phyloP scores from a whole-genome alignment of 2,329 filamentous ascomycete species.

The Neofusicoccum kwambonambiense region DNA sequence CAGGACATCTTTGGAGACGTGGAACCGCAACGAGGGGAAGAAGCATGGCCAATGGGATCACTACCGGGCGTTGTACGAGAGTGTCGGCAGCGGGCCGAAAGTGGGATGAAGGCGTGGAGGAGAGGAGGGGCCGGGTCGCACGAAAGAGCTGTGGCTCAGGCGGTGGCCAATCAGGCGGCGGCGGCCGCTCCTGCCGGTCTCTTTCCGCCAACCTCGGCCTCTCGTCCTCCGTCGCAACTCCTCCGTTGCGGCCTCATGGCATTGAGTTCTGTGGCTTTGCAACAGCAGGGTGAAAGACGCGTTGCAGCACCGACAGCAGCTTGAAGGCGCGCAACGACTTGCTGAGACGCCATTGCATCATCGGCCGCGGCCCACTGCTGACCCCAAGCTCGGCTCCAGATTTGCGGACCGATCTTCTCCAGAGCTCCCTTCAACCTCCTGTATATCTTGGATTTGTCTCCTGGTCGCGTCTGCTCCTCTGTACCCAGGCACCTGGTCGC shows the following conservation, averaged over 20 bases:
- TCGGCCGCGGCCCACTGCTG: background rate
- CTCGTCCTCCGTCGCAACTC: slow-evolving; percentile 16
- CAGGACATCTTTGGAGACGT: too few species aligned
- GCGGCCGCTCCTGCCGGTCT: background rate
- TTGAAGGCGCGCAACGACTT: background rate
- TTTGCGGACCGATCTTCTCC: background rate
- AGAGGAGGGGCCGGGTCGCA: background rate
- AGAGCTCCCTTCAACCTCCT: background rate
- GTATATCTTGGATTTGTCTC: background rate
- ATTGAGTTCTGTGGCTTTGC: background rate
- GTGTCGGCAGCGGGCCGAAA: background rate
- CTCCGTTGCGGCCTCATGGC: slow-evolving; percentile 15
- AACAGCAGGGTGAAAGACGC: background rate
- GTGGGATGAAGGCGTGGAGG: background rate
- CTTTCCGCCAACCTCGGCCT: slow-evolving; percentile 20
- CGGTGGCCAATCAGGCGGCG: background rate
- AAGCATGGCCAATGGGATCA: too few species aligned
- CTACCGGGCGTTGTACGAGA: too few species aligned
- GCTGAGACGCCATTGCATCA: background rate
- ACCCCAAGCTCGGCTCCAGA: background rate
- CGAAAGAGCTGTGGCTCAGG: background rate
- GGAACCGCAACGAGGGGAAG: too few species aligned
- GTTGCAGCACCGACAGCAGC: background rate
- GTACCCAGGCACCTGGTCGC: background rate
- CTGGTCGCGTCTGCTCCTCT: background rate